Evolutionary conservation across 345 rosid species (phyloP).

Genomic region (Ricinus communis): DNA sequence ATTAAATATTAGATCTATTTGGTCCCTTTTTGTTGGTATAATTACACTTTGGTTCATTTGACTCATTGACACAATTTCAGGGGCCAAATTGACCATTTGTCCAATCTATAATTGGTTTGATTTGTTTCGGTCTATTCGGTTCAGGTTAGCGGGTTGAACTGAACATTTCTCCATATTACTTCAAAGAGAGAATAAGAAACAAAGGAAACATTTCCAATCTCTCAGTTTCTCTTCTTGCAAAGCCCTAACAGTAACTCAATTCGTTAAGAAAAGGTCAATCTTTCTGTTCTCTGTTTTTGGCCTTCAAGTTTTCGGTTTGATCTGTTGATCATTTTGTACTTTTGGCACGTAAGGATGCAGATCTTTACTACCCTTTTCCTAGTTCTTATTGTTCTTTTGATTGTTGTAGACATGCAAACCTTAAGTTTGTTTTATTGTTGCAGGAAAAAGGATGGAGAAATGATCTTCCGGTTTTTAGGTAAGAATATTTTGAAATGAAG

Average conservation of each 20-base stretch:
- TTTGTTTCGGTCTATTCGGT: no score
- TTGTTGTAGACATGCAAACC: not conserved
- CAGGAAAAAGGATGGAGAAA: not conserved
- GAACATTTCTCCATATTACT: no score
- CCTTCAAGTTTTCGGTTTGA: not conserved
- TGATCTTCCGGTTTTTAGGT: not conserved
- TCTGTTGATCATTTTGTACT: constrained; percentile 1
- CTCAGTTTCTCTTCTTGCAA: not conserved
- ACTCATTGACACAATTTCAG: no score
- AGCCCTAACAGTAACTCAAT: not conserved
- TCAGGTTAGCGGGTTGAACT: no score
- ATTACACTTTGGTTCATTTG: no score
- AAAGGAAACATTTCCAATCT: no score
- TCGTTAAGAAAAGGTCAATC: not conserved
- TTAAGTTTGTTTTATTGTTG: not conserved
- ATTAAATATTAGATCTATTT: no score
- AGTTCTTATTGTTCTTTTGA: not conserved
- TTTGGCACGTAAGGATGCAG: not conserved
- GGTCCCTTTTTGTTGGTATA: no score
- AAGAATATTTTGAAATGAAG: not conserved
- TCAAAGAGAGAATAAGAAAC: no score
- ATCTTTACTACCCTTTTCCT: not conserved
- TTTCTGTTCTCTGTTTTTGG: not conserved
- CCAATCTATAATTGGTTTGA: no score
- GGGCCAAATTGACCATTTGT: no score